These are phyloP conservation scores for Lentinus tigrinus DNA, from an alignment of 768 basidiomycete genomes.

Conservation along the genomic window DNA sequence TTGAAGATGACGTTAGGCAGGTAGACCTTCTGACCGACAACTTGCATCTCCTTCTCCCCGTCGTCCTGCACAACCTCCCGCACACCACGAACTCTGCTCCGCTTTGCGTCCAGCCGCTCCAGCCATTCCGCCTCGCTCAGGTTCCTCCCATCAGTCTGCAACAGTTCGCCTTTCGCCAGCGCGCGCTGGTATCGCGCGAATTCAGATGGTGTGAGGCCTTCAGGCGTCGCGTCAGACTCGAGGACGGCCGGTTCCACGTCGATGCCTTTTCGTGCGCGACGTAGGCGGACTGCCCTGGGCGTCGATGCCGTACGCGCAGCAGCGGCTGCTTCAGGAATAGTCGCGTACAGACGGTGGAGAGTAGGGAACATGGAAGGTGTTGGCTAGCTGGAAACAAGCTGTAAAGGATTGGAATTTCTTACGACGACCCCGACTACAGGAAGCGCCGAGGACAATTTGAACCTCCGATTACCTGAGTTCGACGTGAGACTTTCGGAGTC, in stretches of 20 bases:
- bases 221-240: slow-evolving; percentile 47
- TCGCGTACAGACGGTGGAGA: slow-evolving; percentile 41
- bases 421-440: neutral
- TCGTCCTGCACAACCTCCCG: slow-evolving; percentile 34
- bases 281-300: slow-evolving; percentile 70
- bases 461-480: too few relatives aligned
- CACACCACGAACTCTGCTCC: slow-evolving; percentile 70
- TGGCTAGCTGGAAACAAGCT: neutral
- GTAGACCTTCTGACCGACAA: slow-evolving; percentile 82
- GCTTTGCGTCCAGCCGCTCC: slow-evolving; percentile 50
- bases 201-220: slow-evolving; percentile 68
- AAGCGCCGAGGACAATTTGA: too few relatives aligned
- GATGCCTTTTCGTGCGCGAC: slow-evolving; percentile 53
- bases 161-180: slow-evolving; percentile 51
- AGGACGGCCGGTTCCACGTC: slow-evolving; percentile 31
- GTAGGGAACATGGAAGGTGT: slow-evolving; percentile 33
- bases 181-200: slow-evolving; percentile 59
- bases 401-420: neutral
- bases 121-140: slow-evolving; percentile 61
- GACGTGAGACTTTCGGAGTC: too few relatives aligned
- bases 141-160: slow-evolving; percentile 28
- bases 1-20: slow-evolving; percentile 85
- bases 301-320: slow-evolving; percentile 66
- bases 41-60: slow-evolving; percentile 45
- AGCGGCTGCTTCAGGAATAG: slow-evolving; percentile 39